Percentiles rank a stretch among this genome's conserved stretches.
Evolutionary conservation across 106 monocot species (phyloP).

Genomic region (Phalaenopsis aphrodite): DNA sequence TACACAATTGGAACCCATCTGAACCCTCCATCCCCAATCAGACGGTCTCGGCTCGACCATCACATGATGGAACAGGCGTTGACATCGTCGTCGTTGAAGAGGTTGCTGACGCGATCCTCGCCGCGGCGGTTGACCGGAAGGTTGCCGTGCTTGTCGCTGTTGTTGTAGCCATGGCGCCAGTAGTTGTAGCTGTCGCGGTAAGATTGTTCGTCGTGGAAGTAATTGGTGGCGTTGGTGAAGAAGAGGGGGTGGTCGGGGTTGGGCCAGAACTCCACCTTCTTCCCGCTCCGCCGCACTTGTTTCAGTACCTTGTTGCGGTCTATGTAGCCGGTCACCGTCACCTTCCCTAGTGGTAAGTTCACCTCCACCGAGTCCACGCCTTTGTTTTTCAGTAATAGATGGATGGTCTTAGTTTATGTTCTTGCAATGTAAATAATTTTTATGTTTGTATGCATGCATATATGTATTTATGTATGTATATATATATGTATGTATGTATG

Average conservation of each 20-base stretch:
- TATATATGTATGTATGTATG: no score
- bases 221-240: constrained; percentile 33
- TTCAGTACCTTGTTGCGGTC: constrained; percentile 60
- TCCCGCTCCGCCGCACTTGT: constrained; percentile 41
- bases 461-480: no score
- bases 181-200: constrained; percentile 59
- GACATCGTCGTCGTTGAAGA: constrained; percentile 70
- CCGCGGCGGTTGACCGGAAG: constrained; percentile 30
- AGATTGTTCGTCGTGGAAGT: constrained; percentile 36
- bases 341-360: constrained; percentile 34
- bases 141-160: constrained; percentile 47
- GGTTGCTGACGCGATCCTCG: constrained; percentile 39
- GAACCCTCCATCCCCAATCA: no score
- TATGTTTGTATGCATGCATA: background rate
- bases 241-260: constrained; percentile 32
- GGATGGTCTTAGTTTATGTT: background rate
- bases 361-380: constrained; percentile 56
- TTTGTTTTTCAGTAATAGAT: background rate
- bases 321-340: constrained; percentile 60
- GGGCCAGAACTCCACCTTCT: constrained; percentile 77
- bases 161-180: constrained; percentile 55
- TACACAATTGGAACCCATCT: no score
- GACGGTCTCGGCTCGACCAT: background rate
- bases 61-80: constrained; percentile 60
- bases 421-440: background rate